Evolutionary conservation across 768 basidiomycete species (phyloP).

Genomic region (Cytidiella melzeri): DNA sequence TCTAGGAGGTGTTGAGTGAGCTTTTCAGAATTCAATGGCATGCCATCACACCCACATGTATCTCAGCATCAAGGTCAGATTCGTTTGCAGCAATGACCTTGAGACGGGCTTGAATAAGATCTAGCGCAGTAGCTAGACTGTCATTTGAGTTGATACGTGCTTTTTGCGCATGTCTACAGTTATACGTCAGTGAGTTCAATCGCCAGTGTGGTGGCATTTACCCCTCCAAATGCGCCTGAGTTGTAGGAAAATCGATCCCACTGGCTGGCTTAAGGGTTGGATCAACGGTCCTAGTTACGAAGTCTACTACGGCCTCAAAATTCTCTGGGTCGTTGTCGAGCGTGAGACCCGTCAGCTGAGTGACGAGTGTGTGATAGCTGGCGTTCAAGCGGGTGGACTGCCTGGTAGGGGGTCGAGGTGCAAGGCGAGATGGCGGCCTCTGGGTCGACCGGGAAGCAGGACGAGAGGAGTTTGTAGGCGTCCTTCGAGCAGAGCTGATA

Average conservation of each 20-base stretch:
- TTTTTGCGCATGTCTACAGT: slow-evolving; percentile 36
- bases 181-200: slow-evolving; percentile 2
- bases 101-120: slow-evolving; percentile 44
- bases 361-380: slow-evolving; percentile 47
- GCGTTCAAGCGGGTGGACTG: slow-evolving; percentile 48
- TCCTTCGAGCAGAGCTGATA: slow-evolving; percentile 34
- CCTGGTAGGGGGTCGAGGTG: slow-evolving; percentile 47
- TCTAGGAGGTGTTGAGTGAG: slow-evolving; percentile 30
- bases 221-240: slow-evolving; percentile 53
- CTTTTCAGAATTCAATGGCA: neutral
- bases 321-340: slow-evolving; percentile 37
- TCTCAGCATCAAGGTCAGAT: slow-evolving; percentile 58
- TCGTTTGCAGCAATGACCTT: slow-evolving; percentile 40
- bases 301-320: slow-evolving; percentile 46
- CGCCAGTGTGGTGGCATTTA: slow-evolving; percentile 25
- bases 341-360: slow-evolving; percentile 46
- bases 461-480: slow-evolving; percentile 30
- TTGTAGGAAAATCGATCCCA: slow-evolving; percentile 46
- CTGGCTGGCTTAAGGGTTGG: slow-evolving; percentile 49
- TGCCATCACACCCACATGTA: slow-evolving; percentile 39
- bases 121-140: slow-evolving; percentile 51
- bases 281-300: slow-evolving; percentile 55
- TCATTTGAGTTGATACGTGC: slow-evolving; percentile 65
- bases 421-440: slow-evolving; percentile 26
- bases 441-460: slow-evolving; percentile 25